Conservation (phyloP, 805 yeast genomes). For the Saccharomycopsis microspora region DNA sequence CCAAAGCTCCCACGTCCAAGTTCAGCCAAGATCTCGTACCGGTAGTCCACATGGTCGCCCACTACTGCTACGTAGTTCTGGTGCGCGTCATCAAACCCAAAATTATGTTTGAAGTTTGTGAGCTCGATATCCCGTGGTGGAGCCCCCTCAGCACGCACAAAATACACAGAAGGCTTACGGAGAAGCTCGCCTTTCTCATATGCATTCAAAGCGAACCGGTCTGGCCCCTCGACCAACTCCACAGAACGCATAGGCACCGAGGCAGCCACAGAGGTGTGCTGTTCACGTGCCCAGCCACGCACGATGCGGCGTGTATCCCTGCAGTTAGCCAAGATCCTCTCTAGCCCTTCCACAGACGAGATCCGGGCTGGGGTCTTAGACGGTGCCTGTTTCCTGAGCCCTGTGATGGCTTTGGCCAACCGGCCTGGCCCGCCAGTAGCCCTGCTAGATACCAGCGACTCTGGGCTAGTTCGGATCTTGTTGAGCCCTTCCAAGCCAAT, state of each 20-base stretch:
- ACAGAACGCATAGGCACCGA: background rate
- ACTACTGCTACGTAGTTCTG: constrained; percentile 46
- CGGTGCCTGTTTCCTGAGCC: too few relatives aligned
- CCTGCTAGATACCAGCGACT: too few relatives aligned
- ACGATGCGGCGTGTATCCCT: too few relatives aligned
- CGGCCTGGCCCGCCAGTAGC: too few relatives aligned
- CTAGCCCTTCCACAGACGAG: too few relatives aligned
- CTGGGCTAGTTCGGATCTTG: too few relatives aligned
- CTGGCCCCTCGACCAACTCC: background rate
- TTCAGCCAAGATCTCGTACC: constrained; percentile 48
- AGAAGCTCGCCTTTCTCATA: constrained; percentile 12
- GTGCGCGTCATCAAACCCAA: constrained; percentile 61
- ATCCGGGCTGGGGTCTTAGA: too few relatives aligned
- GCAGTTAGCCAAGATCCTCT: too few relatives aligned
- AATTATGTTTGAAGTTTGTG: constrained; percentile 33
- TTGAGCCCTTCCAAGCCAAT: too few relatives aligned
- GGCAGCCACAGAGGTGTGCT: background rate
- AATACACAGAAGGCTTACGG: constrained; percentile 9
- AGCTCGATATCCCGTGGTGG: constrained; percentile 3
- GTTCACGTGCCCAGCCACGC: background rate
- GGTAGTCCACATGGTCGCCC: constrained; percentile 66
- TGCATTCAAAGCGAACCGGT: constrained; percentile 6
- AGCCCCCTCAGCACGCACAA: constrained; percentile 1
- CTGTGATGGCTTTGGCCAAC: too few relatives aligned
- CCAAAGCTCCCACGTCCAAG: constrained; percentile 83